These are phyloP conservation scores for Pleurotus cornucopiae DNA, from an alignment of 768 basidiomycete species.

Conservation along the genomic window DNA sequence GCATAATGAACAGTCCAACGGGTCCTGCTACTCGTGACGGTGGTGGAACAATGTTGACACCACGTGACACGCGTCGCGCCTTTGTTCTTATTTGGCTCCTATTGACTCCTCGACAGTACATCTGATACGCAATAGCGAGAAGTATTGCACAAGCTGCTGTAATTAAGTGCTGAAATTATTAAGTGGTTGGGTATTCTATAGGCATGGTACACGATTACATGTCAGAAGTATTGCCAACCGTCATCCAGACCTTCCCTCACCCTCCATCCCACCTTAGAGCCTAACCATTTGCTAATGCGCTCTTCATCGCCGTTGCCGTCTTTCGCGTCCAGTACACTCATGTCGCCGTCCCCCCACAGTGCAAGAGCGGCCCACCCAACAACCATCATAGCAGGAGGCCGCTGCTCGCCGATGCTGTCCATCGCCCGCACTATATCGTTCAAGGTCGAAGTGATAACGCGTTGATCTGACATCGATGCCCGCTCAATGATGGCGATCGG, in stretches of 20 bases:
- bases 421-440: slow-evolving; percentile 65
- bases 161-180: too few relatives aligned
- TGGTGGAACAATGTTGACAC: neutral
- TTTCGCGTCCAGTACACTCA: slow-evolving; percentile 55
- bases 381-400: slow-evolving; percentile 95
- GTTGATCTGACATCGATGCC: slow-evolving; percentile 91
- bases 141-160: too few relatives aligned
- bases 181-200: too few relatives aligned
- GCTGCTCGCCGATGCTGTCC: slow-evolving; percentile 74
- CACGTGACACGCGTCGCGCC: slow-evolving; percentile 3
- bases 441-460: slow-evolving; percentile 77
- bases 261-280: slow-evolving; percentile 51
- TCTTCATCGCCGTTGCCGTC: slow-evolving; percentile 40
- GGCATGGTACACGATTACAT: too few relatives aligned
- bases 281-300: slow-evolving; percentile 59
- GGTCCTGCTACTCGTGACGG: neutral
- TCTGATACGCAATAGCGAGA: too few relatives aligned
- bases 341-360: slow-evolving; percentile 68
- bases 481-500: slow-evolving; percentile 95
- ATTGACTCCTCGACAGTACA: too few relatives aligned
- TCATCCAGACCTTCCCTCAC: slow-evolving; percentile 48
- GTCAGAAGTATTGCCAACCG: neutral
- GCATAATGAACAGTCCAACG: slow-evolving; percentile 35
- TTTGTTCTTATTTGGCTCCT: too few relatives aligned
- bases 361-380: slow-evolving; percentile 89